Percentiles rank a stretch among this genome's conserved stretches.
These are phyloP conservation scores for Aspergillus sp. DNA, from an alignment of 2,329 filamentous ascomycete species.

Conservation along the genomic window DNA sequence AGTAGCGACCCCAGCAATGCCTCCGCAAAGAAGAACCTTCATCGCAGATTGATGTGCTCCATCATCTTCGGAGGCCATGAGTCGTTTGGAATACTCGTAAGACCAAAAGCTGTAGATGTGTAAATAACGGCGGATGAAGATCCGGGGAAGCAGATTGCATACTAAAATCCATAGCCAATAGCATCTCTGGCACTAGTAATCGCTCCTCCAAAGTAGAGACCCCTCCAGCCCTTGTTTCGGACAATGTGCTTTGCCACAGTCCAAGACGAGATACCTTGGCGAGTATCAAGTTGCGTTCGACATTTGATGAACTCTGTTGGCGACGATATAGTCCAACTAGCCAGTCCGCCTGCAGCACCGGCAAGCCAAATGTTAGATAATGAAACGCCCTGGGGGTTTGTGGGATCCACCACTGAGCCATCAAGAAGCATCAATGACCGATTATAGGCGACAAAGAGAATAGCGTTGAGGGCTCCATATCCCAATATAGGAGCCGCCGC, in stretches of 20 bases:
- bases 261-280: constrained; percentile 53
- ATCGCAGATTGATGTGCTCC: constrained; percentile 48
- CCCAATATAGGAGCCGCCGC: constrained; percentile 80
- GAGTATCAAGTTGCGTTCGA: constrained; percentile 64
- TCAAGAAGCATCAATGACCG: constrained; percentile 64
- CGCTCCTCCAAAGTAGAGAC: constrained; percentile 74
- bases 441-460: constrained; percentile 89
- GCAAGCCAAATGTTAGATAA: constrained; percentile 71
- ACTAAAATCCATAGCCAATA: constrained; percentile 94
- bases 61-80: constrained; percentile 45
- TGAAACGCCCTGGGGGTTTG: constrained; percentile 40
- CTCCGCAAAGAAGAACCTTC: constrained; percentile 75
- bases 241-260: constrained; percentile 59
- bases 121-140: constrained; percentile 6
- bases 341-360: constrained; percentile 75
- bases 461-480: constrained; percentile 84
- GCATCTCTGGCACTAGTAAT: constrained; percentile 81
- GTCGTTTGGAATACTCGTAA: constrained; percentile 70
- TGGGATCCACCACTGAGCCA: constrained; percentile 38
- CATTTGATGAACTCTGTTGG: constrained; percentile 92
- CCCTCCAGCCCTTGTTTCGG: constrained; percentile 56
- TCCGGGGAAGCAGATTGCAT: constrained; percentile 24
- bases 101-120: constrained; percentile 65
- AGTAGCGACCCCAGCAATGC: constrained; percentile 78
- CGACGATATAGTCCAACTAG: constrained; percentile 79